Percentiles rank a stretch among this genome's conserved stretches.
phyloP scores from a whole-genome alignment of 2,329 filamentous ascomycete genomes.

The Colletotrichum graminicola region DNA sequence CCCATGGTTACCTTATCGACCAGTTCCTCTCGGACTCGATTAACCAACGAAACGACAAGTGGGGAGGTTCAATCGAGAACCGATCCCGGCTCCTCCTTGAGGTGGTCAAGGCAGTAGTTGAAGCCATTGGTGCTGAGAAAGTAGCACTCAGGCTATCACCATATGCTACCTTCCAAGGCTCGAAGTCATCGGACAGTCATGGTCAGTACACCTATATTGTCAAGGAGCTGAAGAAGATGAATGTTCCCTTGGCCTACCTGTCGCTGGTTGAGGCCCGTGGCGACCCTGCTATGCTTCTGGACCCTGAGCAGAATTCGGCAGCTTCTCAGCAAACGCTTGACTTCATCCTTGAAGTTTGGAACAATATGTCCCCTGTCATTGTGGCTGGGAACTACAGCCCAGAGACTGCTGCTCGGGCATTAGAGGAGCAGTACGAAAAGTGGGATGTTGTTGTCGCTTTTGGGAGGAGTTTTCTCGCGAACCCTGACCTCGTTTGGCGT shows the following conservation, averaged over 20 bases:
- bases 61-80: constrained; percentile 64
- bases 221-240: constrained; percentile 46
- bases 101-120: constrained; percentile 52
- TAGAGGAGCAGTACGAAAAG: constrained; percentile 47
- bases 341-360: constrained; percentile 49
- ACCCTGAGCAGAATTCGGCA: constrained; percentile 55
- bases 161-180: constrained; percentile 47
- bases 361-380: constrained; percentile 47
- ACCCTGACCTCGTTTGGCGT: constrained; percentile 48
- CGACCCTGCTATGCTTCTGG: constrained; percentile 43
- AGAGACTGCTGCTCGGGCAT: constrained; percentile 35
- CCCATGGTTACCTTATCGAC: constrained; percentile 69
- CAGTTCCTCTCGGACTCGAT: constrained; percentile 63
- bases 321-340: constrained; percentile 46
- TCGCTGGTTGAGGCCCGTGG: constrained; percentile 48
- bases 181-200: constrained; percentile 43
- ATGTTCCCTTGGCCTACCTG: constrained; percentile 46
- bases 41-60: constrained; percentile 61
- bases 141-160: constrained; percentile 57
- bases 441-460: constrained; percentile 49
- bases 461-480: constrained; percentile 47
- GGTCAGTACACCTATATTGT: constrained; percentile 46
- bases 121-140: constrained; percentile 46
- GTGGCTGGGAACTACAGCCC: constrained; percentile 47
- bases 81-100: constrained; percentile 60